Conservation (phyloP, 192 early-diverging fungal species). For the Coemansia sp. region DNA sequence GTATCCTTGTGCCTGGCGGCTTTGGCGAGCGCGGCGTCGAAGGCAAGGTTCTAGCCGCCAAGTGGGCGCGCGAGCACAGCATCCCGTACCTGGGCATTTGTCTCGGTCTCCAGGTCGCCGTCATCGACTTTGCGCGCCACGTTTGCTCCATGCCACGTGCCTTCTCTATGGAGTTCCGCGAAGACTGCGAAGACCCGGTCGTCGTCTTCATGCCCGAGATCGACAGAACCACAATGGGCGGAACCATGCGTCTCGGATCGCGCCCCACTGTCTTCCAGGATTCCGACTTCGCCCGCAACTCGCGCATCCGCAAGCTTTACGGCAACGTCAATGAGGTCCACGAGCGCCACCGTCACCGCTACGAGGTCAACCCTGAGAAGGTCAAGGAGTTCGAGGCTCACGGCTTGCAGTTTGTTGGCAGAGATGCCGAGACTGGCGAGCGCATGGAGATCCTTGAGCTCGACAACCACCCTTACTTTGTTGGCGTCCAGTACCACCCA, state of each 20-base stretch:
- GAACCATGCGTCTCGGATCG: conserved; percentile 94
- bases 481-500: conserved; percentile 95
- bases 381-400: conserved; percentile 72
- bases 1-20: conserved; percentile 96
- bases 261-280: conserved; percentile 80
- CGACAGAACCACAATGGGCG: conserved; percentile 85
- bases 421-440: conserved; percentile 85
- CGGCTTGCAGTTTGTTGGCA: conserved; percentile 87
- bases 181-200: conserved; percentile 69
- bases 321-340: conserved; percentile 58
- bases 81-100: conserved; percentile 98
- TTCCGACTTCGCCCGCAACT: conserved; percentile 56
- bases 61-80: conserved; percentile 97
- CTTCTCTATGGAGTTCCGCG: conserved; percentile 82
- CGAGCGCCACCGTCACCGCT: conserved; percentile 97
- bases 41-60: conserved; percentile 91
- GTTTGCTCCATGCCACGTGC: conserved; percentile 79
- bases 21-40: conserved; percentile 97
- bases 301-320: conserved; percentile 70
- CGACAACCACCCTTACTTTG: conserved; percentile 87
- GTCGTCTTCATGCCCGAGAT: conserved; percentile 99
- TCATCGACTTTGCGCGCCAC: conserved; percentile 95
- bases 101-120: conserved; percentile 94
- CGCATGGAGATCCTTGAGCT: conserved; percentile 98
- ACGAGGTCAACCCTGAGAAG: conserved; percentile 93